Percentiles rank a stretch among this genome's conserved stretches.
Evolutionary conservation across 192 early-diverging fungal species (phyloP).

Genomic region (Backusella liffmaniae): DNA sequence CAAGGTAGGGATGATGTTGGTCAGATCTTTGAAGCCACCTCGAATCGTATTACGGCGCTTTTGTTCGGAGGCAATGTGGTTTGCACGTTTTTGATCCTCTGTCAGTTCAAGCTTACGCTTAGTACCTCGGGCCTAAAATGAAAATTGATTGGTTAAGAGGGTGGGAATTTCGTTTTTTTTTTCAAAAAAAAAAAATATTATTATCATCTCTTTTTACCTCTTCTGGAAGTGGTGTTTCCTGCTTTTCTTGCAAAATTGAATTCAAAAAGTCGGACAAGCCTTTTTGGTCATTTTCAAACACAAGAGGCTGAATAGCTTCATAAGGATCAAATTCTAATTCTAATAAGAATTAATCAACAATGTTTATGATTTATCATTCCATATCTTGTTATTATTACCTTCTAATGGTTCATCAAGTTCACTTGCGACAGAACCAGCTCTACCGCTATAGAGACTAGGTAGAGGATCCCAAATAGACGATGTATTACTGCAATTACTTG

Average conservation of each 20-base stretch:
- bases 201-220: neutral
- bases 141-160: slow-evolving; percentile 28
- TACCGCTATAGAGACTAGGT: slow-evolving; percentile 25
- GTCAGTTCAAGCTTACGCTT: slow-evolving; percentile 36
- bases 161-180: slow-evolving; percentile 7
- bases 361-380: neutral
- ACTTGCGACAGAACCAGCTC: slow-evolving; percentile 13
- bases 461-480: slow-evolving; percentile 14
- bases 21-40: slow-evolving; percentile 85
- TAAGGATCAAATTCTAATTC: slow-evolving; percentile 1
- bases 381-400: neutral
- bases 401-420: slow-evolving; percentile 18
- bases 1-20: slow-evolving; percentile 80
- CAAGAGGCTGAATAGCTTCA: slow-evolving; percentile 8
- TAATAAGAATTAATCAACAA: neutral
- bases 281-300: slow-evolving; percentile 36
- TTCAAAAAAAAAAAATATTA: neutral
- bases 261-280: slow-evolving; percentile 47
- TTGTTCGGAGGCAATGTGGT: slow-evolving; percentile 76
- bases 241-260: slow-evolving; percentile 42
- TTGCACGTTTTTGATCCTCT: slow-evolving; percentile 69
- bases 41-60: slow-evolving; percentile 73
- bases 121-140: slow-evolving; percentile 22
- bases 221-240: slow-evolving; percentile 3
- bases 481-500: neutral